These are phyloP conservation scores for Blastomyces silverae DNA, from an alignment of 2,329 filamentous ascomycete genomes.

Conservation along the genomic window DNA sequence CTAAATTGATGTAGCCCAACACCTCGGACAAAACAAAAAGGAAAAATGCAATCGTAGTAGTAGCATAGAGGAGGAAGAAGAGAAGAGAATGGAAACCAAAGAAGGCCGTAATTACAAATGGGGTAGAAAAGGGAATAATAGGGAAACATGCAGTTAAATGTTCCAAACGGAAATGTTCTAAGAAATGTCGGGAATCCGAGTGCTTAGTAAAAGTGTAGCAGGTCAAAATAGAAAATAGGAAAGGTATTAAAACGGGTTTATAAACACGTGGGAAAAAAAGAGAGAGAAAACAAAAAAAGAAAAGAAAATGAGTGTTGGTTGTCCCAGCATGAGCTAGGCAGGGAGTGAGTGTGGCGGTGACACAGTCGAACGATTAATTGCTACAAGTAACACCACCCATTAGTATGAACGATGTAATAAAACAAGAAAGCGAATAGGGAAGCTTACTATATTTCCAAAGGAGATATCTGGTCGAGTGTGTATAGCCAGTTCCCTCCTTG, in stretches of 20 bases:
- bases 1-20: background rate
- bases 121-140: background rate
- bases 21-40: background rate
- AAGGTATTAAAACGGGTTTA: background rate
- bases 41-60: background rate
- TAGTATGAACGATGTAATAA: background rate
- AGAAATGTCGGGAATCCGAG: background rate
- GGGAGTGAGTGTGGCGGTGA: background rate
- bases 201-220: background rate
- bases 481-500: slow-evolving; percentile 94
- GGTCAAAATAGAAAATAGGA: too few species aligned
- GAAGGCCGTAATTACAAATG: background rate
- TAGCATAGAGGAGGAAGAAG: background rate
- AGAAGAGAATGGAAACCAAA: background rate
- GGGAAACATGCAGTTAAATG: background rate
- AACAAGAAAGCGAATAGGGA: background rate
- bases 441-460: slow-evolving; percentile 78
- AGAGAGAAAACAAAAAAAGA: background rate
- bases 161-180: background rate
- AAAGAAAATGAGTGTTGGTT: background rate
- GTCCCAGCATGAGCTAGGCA: background rate
- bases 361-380: slow-evolving; percentile 5
- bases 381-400: background rate
- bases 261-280: background rate
- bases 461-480: slow-evolving; percentile 90